Percentiles rank a stretch among this genome's conserved stretches.
Conservation (phyloP, 2,329 filamentous ascomycete species). For the Monascus ruber region DNA sequence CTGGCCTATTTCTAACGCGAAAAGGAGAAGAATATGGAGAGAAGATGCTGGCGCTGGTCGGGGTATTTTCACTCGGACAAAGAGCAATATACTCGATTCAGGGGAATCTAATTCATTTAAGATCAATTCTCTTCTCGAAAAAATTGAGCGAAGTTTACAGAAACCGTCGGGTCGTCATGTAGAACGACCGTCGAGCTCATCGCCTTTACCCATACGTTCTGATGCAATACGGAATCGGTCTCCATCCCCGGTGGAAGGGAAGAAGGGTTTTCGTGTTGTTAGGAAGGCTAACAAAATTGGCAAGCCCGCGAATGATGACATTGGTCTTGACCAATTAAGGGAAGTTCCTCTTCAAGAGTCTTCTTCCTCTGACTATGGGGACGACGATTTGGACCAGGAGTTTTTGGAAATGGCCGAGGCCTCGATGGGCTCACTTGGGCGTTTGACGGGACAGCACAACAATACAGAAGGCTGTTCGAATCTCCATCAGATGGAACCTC, state of each 20-base stretch:
- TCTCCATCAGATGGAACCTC: neutral
- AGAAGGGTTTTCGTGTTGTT: slow-evolving; percentile 1
- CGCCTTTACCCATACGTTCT: slow-evolving; percentile 28
- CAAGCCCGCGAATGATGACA: neutral
- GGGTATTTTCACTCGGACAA: slow-evolving; percentile 31
- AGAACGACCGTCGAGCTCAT: slow-evolving; percentile 30
- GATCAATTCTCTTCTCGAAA: slow-evolving; percentile 52
- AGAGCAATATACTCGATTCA: slow-evolving; percentile 27
- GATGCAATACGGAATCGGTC: slow-evolving; percentile 19
- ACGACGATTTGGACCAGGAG: slow-evolving; percentile 36
- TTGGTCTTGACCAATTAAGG: neutral
- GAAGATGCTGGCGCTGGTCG: slow-evolving; percentile 36
- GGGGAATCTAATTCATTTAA: slow-evolving; percentile 33
- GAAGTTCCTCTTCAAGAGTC: slow-evolving; percentile 10
- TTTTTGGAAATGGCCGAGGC: slow-evolving; percentile 30
- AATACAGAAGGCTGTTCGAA: neutral
- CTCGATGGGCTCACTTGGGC: slow-evolving; percentile 20
- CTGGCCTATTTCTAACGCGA: slow-evolving; percentile 51
- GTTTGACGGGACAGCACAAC: slow-evolving; percentile 1
- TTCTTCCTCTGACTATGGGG: slow-evolving; percentile 37
- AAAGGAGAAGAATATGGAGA: slow-evolving; percentile 51
- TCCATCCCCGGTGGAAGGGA: slow-evolving; percentile 19
- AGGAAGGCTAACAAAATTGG: slow-evolving; percentile 1
- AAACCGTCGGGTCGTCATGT: slow-evolving; percentile 18
- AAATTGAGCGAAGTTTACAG: slow-evolving; percentile 45